Evolutionary conservation across 352 stramenopile species (phyloP), one percentile per base, ranked within the genome.

Genomic region (Pilasporangium apinafurcum): DNA sequence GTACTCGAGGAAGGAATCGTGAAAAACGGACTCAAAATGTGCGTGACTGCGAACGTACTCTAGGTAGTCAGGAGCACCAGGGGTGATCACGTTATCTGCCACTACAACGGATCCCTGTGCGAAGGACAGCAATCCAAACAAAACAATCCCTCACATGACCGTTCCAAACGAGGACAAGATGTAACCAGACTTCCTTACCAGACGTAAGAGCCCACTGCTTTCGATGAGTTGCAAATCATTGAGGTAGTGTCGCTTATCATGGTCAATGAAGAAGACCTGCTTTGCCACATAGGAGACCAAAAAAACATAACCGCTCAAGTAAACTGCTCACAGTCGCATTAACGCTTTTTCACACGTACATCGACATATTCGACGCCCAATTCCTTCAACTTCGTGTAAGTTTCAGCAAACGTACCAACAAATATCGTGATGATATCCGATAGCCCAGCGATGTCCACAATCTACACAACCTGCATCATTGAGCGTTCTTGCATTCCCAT

Each of bases 221-320:
- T 68, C 57, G n/a, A 68, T 60, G 33, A 59, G 49, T 21, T 60
- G 35, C 7, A 63, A 34, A 35, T 72, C 62, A 2, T 29, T 56
- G 31, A 63, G 61, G 51, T 72, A 72, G 13, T 35, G 30, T 13
- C 50, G 51, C 25, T 59, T 65, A 28, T 59, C 51, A 35, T 72
- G 62, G 13, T 72, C 62, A n/a, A 72, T 56, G 44, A 68, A 72
- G 49, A 66, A 58, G 28, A 59, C 48, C 61, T 70, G 24, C 21
- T 33, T 8, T 37, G 10, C 14, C n/a, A 20, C 16, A 10, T 38
- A 2, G 3, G 8, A 16, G 3, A n/a, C 17, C n/a, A 33, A 13
- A 17, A 42, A 13, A 24, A 26, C 42, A 16, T 51, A 10, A 48
- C n/a, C n/a, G 31, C 20, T 1, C 13, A 21, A 5, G 25, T 2